Percentiles rank a stretch among this genome's conserved stretches.
phyloP scores from a whole-genome alignment of 2,329 filamentous ascomycete species.

The Coniella vitis region DNA sequence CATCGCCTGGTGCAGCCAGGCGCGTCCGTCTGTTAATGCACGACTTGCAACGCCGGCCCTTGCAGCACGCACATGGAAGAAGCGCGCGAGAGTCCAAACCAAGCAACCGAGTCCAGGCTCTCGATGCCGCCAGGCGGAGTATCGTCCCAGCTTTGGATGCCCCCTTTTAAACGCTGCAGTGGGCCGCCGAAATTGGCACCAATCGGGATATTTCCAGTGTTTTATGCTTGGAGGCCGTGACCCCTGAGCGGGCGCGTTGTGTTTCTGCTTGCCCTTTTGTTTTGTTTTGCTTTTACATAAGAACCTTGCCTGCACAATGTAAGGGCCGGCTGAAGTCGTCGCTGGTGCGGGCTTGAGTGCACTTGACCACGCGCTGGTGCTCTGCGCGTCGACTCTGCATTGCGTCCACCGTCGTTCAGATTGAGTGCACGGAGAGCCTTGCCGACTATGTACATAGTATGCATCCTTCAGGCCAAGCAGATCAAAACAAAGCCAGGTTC shows the following conservation, averaged over 20 bases:
- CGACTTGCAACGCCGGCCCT: conserved; percentile 2
- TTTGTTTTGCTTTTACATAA: not conserved
- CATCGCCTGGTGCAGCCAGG: not conserved
- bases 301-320: too few species aligned
- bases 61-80: conserved; percentile 10
- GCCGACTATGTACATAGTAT: not conserved
- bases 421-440: not conserved
- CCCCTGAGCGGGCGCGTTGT: not conserved
- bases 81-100: conserved; percentile 1
- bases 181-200: conserved; percentile 10
- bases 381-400: too few species aligned
- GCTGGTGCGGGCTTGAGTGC: too few species aligned
- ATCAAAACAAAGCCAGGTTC: not conserved
- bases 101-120: conserved; percentile 11
- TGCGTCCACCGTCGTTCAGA: too few species aligned
- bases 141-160: conserved; percentile 13
- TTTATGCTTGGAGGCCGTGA: not conserved
- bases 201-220: conserved; percentile 14
- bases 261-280: not conserved
- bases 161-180: conserved; percentile 1
- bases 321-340: too few species aligned
- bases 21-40: conserved; percentile 1
- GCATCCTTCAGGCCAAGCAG: not conserved
- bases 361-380: too few species aligned
- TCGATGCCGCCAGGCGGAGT: conserved; percentile 3